Conservation (phyloP, 768 basidiomycete genomes). For the Multifurca ochricompacta region DNA sequence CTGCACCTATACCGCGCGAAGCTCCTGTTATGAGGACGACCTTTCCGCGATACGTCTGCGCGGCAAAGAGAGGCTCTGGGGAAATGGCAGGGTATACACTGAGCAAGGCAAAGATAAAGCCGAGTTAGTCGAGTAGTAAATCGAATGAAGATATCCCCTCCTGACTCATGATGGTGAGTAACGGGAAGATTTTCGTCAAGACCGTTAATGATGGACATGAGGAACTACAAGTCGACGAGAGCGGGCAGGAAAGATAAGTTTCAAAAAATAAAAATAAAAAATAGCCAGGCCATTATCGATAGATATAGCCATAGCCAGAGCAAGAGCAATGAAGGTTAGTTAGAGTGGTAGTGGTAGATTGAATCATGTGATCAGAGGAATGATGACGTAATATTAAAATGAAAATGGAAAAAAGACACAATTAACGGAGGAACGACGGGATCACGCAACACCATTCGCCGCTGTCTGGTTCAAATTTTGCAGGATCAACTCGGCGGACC, state of each 20-base stretch:
- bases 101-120: neutral
- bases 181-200: constrained; percentile 1
- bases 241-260: neutral
- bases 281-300: too few species aligned
- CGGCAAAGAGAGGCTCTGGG: neutral
- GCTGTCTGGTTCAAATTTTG: neutral
- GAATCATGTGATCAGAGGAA: too few species aligned
- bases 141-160: too few species aligned
- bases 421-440: neutral
- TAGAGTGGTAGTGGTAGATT: too few species aligned
- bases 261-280: too few species aligned
- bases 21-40: constrained; percentile 22
- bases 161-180: neutral
- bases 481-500: neutral
- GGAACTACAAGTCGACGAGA: neutral
- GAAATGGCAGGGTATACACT: constrained; percentile 10
- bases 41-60: constrained; percentile 15
- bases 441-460: neutral
- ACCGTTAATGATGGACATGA: neutral
- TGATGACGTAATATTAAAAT: constrained; percentile 7
- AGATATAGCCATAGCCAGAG: too few species aligned
- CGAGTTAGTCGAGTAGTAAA: neutral
- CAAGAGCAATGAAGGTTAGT: too few species aligned
- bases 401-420: neutral
- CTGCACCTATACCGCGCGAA: constrained; percentile 21